Evolutionary conservation across 2,329 filamentous ascomycete genomes (phyloP).

Genomic region (Pyrenochaeta sp.): DNA sequence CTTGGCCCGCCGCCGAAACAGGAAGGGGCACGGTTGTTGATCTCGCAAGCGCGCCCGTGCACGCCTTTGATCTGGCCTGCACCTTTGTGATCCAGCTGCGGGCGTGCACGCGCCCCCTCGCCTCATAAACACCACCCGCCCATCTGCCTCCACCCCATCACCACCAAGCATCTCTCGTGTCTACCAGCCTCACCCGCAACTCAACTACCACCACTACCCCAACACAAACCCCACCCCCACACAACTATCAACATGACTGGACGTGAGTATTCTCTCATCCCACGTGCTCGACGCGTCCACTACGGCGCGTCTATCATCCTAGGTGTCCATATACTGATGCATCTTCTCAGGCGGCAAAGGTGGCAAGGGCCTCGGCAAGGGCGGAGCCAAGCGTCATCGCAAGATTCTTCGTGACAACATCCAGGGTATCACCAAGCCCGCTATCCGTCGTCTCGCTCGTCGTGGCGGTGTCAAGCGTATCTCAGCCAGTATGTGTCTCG

Average conservation of each 20-base stretch:
- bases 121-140: slow-evolving; percentile 35
- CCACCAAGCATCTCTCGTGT: slow-evolving; percentile 20
- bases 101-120: slow-evolving; percentile 28
- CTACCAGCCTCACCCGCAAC: slow-evolving; percentile 19
- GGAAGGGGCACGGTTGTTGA: slow-evolving; percentile 42
- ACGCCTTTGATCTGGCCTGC: slow-evolving; percentile 39
- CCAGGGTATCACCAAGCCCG: slow-evolving; percentile 63
- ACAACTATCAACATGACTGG: slow-evolving; percentile 52
- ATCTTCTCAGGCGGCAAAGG: slow-evolving; percentile 59
- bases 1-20: slow-evolving; percentile 26
- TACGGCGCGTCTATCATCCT: slow-evolving; percentile 26
- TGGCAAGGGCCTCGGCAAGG: slow-evolving; percentile 63
- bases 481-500: slow-evolving; percentile 55
- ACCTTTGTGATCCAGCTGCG: slow-evolving; percentile 35
- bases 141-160: slow-evolving; percentile 21
- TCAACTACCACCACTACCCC: slow-evolving; percentile 16
- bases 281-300: slow-evolving; percentile 24
- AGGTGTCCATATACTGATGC: slow-evolving; percentile 40
- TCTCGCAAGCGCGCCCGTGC: slow-evolving; percentile 41
- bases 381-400: slow-evolving; percentile 62
- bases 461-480: slow-evolving; percentile 63
- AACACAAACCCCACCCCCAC: slow-evolving; percentile 24
- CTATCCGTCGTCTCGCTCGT: slow-evolving; percentile 62
- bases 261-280: slow-evolving; percentile 47
- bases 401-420: slow-evolving; percentile 65